Percentiles rank a stretch among this genome's conserved stretches.
phyloP scores from a whole-genome alignment of 805 yeast genomes.

The Saccharomycopsis selenospora region DNA sequence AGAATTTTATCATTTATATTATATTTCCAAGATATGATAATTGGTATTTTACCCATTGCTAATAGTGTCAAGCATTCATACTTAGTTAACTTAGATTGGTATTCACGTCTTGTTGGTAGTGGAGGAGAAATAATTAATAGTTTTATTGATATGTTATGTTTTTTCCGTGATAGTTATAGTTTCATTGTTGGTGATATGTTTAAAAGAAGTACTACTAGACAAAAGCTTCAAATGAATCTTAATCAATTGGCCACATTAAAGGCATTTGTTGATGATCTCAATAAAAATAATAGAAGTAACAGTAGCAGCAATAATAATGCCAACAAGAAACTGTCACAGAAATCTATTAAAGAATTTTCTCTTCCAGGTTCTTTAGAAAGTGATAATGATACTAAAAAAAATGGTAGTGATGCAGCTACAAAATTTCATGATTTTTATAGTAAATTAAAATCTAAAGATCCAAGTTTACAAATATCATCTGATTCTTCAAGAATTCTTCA shows the following conservation, averaged over 20 bases:
- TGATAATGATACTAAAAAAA: conserved; percentile 29
- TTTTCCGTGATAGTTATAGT: conserved; percentile 28
- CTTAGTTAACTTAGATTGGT: conserved; percentile 30
- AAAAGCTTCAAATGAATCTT: conserved; percentile 48
- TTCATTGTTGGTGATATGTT: conserved; percentile 35
- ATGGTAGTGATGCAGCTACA: conserved; percentile 37
- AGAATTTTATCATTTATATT: not conserved
- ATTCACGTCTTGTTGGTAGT: conserved; percentile 29
- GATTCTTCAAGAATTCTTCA: conserved; percentile 36
- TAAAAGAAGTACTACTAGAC: conserved; percentile 42
- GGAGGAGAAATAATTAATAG: conserved; percentile 30
- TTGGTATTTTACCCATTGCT: conserved; percentile 47
- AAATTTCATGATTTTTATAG: conserved; percentile 27
- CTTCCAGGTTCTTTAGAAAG: conserved; percentile 15
- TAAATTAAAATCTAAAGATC: conserved; percentile 20
- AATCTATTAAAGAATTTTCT: not conserved
- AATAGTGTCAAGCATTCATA: conserved; percentile 35
- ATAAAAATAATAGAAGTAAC: conserved; percentile 23
- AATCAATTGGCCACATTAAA: conserved; percentile 48
- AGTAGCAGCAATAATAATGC: not conserved
- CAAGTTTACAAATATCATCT: conserved; percentile 29
- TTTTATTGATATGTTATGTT: conserved; percentile 36
- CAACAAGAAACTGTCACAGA: not conserved
- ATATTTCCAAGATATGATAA: conserved; percentile 34
- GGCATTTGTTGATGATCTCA: conserved; percentile 40